Evolutionary conservation across 352 stramenopile genomes (phyloP).

Genomic region (Globisporangium irregulare): DNA sequence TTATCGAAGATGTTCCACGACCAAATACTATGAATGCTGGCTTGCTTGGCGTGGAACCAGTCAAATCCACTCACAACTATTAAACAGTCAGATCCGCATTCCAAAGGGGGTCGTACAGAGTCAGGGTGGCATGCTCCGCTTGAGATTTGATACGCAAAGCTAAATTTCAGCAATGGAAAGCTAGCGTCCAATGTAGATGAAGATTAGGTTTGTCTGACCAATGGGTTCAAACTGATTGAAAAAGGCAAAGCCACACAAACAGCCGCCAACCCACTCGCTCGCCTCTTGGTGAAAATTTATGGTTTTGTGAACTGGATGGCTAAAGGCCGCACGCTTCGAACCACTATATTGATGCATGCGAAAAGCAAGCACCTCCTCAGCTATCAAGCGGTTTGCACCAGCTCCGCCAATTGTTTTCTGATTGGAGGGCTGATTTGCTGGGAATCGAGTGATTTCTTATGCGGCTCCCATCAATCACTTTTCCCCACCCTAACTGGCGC

Average conservation of each 20-base stretch:
- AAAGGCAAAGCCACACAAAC: neutral
- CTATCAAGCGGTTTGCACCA: neutral
- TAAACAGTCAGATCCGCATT: neutral
- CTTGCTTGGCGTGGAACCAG: too few relatives aligned
- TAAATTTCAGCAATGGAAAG: neutral
- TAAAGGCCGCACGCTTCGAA: neutral
- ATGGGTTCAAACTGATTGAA: constrained; percentile 2
- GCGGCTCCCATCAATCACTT: neutral
- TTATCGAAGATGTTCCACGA: too few relatives aligned
- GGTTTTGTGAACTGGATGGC: neutral
- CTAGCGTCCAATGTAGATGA: neutral
- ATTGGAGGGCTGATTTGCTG: neutral
- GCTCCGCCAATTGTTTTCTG: neutral
- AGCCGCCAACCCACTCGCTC: neutral
- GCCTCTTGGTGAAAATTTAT: constrained; percentile 2
- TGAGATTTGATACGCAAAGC: neutral
- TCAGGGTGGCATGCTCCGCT: neutral
- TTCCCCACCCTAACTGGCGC: neutral
- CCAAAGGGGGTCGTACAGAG: neutral
- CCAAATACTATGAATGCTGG: too few relatives aligned
- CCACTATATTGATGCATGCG: neutral
- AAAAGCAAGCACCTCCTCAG: neutral
- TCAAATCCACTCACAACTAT: too few relatives aligned
- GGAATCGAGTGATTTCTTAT: neutral
- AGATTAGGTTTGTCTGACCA: neutral